phyloP scores from a whole-genome alignment of 805 yeast species.

The Torulaspora indica region DNA sequence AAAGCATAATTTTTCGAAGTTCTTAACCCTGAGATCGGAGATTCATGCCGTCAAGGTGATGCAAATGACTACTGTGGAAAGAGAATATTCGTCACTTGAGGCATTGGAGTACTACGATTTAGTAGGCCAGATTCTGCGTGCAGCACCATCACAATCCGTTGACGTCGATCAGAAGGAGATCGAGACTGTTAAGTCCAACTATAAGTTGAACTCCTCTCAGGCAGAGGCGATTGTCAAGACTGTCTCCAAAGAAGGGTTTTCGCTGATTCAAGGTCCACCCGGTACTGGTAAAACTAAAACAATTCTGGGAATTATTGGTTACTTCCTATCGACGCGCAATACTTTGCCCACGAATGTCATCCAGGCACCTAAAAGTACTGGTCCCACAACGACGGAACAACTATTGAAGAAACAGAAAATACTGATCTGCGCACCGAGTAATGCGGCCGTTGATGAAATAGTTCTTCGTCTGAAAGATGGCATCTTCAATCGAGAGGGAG shows the following conservation, averaged over 20 bases:
- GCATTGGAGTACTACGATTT: constrained; percentile 82
- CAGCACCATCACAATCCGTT: constrained; percentile 44
- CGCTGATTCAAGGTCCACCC: constrained; percentile 96
- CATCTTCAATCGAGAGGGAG: constrained; percentile 53
- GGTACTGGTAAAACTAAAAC: constrained; percentile 99
- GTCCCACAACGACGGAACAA: constrained; percentile 21
- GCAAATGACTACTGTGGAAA: constrained; percentile 87
- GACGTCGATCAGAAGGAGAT: constrained; percentile 37
- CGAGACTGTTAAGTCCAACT: constrained; percentile 42
- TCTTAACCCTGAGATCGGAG: constrained; percentile 58
- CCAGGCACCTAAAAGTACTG: constrained; percentile 32
- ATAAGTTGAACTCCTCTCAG: constrained; percentile 78
- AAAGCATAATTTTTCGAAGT: constrained; percentile 42
- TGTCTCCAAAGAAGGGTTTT: constrained; percentile 64
- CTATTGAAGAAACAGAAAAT: constrained; percentile 48
- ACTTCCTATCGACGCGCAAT: constrained; percentile 48
- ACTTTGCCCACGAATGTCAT: constrained; percentile 29
- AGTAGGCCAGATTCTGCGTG: constrained; percentile 58
- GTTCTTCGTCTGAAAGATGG: constrained; percentile 78
- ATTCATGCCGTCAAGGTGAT: constrained; percentile 68
- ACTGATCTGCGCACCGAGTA: constrained; percentile 94
- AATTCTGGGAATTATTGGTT: constrained; percentile 84
- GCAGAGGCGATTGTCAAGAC: constrained; percentile 84
- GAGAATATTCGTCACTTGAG: constrained; percentile 80
- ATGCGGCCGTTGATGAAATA: constrained; percentile 97